Conservation (phyloP, 2,329 filamentous ascomycete species). For the Apiospora sp. region DNA sequence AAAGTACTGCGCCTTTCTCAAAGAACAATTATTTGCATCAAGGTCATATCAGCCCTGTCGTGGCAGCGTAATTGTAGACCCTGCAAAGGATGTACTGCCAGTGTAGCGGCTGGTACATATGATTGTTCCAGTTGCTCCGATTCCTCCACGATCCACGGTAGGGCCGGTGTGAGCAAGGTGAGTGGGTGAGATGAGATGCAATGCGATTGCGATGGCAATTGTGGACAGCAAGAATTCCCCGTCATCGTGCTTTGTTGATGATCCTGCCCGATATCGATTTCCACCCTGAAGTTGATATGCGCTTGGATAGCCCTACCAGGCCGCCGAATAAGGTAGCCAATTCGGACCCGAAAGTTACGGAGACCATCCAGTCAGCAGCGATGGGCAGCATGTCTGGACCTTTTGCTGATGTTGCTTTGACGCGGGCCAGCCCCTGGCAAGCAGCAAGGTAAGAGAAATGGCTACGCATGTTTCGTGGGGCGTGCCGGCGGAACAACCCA, state of each 20-base stretch:
- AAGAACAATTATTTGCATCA: not conserved
- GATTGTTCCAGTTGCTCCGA: not conserved
- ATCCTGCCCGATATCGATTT: not conserved
- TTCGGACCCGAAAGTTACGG: not conserved
- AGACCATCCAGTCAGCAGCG: not conserved
- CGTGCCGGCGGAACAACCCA: conserved; percentile 1
- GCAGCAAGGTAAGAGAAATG: not conserved
- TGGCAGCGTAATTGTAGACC: not conserved
- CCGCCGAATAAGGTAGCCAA: not conserved
- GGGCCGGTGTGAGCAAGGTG: not conserved
- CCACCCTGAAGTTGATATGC: not conserved
- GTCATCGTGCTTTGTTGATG: not conserved
- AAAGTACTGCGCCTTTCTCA: not conserved
- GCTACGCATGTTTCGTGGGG: not conserved
- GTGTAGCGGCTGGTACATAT: not conserved
- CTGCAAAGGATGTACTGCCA: not conserved
- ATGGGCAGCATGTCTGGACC: not conserved
- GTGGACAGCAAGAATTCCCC: not conserved
- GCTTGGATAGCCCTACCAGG: not conserved
- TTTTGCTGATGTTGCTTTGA: not conserved
- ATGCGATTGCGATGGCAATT: conserved; percentile 1
- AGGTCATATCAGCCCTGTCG: not conserved
- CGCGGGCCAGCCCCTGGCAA: not conserved
- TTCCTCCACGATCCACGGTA: not conserved
- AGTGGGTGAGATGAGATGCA: conserved; percentile 11